Conservation (phyloP, 441 rosid species). For the Hura crepitans region DNA sequence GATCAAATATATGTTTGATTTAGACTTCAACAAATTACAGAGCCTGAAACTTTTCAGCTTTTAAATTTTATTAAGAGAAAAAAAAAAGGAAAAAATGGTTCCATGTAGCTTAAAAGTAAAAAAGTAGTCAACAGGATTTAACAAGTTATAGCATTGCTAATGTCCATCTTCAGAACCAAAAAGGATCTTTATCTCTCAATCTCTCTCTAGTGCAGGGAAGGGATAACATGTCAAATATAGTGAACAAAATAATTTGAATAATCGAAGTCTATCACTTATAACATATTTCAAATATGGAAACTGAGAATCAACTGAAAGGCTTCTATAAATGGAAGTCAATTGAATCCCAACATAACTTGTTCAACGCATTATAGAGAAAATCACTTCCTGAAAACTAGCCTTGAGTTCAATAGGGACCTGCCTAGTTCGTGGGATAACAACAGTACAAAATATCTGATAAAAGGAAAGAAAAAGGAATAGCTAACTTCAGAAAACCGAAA, state of each 20-base stretch:
- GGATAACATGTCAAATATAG: background rate
- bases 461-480: constrained; percentile 8
- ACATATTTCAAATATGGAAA: background rate
- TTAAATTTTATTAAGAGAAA: background rate
- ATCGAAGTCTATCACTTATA: background rate
- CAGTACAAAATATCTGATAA: background rate
- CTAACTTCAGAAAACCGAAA: constrained; percentile 5
- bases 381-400: background rate
- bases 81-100: background rate
- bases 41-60: constrained; percentile 1
- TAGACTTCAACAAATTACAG: background rate
- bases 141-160: background rate
- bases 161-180: background rate
- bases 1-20: background rate
- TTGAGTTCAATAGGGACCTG: constrained; percentile 10
- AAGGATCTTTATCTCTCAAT: background rate
- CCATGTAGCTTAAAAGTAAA: background rate
- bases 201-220: background rate
- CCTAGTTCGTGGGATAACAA: constrained; percentile 1
- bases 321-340: background rate
- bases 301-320: background rate
- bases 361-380: background rate
- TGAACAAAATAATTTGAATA: background rate
- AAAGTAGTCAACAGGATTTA: background rate
- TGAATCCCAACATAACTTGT: background rate